A percentile compares a stretch with the other conserved stretches of the same genome.
Conservation (phyloP, 129 eudicot genomes). For the Chrysanthemum makinoi region DNA sequence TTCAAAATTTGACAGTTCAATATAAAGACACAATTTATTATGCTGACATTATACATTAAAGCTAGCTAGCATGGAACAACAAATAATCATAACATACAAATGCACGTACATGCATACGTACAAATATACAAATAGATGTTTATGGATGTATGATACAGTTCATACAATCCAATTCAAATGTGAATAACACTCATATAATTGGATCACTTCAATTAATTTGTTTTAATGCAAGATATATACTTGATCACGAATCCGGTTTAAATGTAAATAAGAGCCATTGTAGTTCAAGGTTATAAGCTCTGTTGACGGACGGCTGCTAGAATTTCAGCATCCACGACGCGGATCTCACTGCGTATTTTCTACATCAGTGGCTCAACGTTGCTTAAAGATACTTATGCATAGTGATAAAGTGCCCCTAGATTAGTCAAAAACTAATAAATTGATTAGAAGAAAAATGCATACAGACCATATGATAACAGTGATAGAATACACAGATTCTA, state of each 20-base stretch:
- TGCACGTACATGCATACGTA: too few relatives aligned
- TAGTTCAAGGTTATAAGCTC: constrained; percentile 15
- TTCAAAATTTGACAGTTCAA: too few relatives aligned
- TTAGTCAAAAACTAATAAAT: too few relatives aligned
- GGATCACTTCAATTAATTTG: not conserved
- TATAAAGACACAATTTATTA: not conserved
- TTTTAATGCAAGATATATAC: not conserved
- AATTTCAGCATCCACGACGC: constrained; percentile 86
- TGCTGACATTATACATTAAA: too few relatives aligned
- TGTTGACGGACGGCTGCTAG: constrained; percentile 93
- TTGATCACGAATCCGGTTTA: not conserved
- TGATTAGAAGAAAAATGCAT: too few relatives aligned
- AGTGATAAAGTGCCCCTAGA: constrained; percentile 23
- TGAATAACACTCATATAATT: too few relatives aligned
- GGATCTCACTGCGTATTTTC: constrained; percentile 86
- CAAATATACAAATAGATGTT: too few relatives aligned
- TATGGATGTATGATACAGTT: not conserved
- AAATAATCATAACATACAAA: too few relatives aligned
- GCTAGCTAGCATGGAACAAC: too few relatives aligned
- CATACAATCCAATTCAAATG: not conserved
- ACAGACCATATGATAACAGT: not conserved
- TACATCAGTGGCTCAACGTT: constrained; percentile 96
- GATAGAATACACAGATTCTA: too few relatives aligned
- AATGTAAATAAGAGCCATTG: not conserved
- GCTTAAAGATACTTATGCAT: constrained; percentile 84